Evolutionary conservation across 2,329 filamentous ascomycete genomes (phyloP).

Genomic region (Paracoccidioides brasiliensis): DNA sequence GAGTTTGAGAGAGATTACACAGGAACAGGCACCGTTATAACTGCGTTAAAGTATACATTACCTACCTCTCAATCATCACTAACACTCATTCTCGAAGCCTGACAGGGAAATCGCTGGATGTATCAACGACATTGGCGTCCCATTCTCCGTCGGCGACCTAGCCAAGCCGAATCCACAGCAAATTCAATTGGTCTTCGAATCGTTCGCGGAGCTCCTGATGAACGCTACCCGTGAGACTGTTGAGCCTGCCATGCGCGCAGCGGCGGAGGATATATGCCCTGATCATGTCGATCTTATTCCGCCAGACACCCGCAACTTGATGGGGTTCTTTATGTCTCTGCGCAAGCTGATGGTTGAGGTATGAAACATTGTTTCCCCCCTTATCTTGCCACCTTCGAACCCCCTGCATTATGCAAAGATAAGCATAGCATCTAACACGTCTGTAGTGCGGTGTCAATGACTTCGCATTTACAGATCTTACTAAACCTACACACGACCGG

Average conservation of each 20-base stretch:
- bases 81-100: slow-evolving; percentile 30
- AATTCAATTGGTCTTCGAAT: slow-evolving; percentile 96
- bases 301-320: slow-evolving; percentile 77
- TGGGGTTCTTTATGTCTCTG: slow-evolving; percentile 87
- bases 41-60: neutral
- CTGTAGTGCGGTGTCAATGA: slow-evolving; percentile 74
- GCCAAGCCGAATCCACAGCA: slow-evolving; percentile 89
- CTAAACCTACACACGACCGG: slow-evolving; percentile 78
- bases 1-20: slow-evolving; percentile 10
- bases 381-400: neutral
- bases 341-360: slow-evolving; percentile 61
- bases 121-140: slow-evolving; percentile 91
- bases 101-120: slow-evolving; percentile 82
- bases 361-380: slow-evolving; percentile 7
- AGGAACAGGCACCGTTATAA: neutral
- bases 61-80: neutral
- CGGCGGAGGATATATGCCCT: slow-evolving; percentile 67
- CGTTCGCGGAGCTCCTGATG: slow-evolving; percentile 87
- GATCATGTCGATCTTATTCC: slow-evolving; percentile 75
- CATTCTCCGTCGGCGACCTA: slow-evolving; percentile 72
- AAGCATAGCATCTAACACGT: neutral
- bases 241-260: slow-evolving; percentile 87
- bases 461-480: slow-evolving; percentile 85
- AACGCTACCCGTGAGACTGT: slow-evolving; percentile 88
- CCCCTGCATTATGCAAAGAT: neutral